These are phyloP conservation scores for Mrakia frigida DNA, from an alignment of 768 basidiomycete genomes.

Conservation along the genomic window DNA sequence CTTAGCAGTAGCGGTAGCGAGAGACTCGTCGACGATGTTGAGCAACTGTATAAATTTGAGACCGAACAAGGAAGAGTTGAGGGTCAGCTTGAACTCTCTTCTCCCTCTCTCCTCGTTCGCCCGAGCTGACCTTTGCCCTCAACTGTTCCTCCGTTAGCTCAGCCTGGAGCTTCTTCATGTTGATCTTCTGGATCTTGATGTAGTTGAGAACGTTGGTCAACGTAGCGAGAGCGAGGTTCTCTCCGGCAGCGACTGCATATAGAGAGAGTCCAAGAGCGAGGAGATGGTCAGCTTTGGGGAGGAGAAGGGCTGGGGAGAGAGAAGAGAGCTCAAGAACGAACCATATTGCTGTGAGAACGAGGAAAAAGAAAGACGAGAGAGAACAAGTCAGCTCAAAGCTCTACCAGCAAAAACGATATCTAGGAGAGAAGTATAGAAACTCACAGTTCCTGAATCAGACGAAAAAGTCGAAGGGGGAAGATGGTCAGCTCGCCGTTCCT, in stretches of 20 bases:
- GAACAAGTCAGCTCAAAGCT: neutral
- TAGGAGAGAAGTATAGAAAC: neutral
- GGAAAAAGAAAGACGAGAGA: neutral
- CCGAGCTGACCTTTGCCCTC: constrained; percentile 24
- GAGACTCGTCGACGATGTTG: constrained; percentile 33
- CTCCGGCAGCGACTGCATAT: constrained; percentile 77
- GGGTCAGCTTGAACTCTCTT: neutral
- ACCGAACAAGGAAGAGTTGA: neutral
- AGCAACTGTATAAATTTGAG: neutral
- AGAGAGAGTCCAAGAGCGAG: neutral
- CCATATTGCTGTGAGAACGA: constrained; percentile 21
- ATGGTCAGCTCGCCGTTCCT: neutral
- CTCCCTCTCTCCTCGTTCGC: neutral
- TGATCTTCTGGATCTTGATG: constrained; percentile 92
- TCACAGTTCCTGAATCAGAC: constrained; percentile 18
- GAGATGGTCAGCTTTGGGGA: neutral
- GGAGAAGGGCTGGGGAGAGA: neutral
- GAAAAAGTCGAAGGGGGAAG: neutral
- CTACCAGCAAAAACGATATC: neutral
- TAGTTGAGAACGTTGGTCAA: constrained; percentile 96
- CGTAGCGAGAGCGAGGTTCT: constrained; percentile 84
- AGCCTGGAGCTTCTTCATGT: constrained; percentile 50
- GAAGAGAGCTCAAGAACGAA: neutral
- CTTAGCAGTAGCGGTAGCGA: constrained; percentile 50
- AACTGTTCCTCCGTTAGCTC: constrained; percentile 27